These are phyloP conservation scores for Dimargaris cristalligena DNA, from an alignment of 192 early-diverging fungal genomes.

Conservation along the genomic window DNA sequence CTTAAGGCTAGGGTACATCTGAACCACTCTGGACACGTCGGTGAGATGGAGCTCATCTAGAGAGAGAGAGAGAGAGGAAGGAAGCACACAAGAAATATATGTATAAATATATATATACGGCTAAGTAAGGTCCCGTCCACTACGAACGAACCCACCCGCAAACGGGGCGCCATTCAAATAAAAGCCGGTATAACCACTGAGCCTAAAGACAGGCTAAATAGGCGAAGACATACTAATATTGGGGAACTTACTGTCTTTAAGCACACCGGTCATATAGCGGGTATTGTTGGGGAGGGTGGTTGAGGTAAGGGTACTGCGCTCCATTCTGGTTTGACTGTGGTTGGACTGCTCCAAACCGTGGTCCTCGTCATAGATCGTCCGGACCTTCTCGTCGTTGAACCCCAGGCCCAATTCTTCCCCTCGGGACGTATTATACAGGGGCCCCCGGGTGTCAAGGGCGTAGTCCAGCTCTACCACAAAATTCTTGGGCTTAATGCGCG, in stretches of 20 bases:
- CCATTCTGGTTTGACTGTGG: conserved; percentile 37
- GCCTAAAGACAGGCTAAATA: conserved; percentile 10
- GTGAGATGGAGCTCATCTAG: conserved; percentile 76
- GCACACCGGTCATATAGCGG: conserved; percentile 67
- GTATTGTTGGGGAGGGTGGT: conserved; percentile 57
- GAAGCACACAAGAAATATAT: no score
- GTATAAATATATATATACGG: no score
- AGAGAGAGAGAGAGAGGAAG: no score
- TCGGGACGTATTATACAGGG: conserved; percentile 57
- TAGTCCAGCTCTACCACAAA: conserved; percentile 72
- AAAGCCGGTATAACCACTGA: background rate
- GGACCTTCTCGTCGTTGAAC: conserved; percentile 50
- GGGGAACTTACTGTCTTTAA: conserved; percentile 40
- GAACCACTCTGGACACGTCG: conserved; percentile 49
- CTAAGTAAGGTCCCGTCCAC: no score
- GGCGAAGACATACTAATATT: background rate
- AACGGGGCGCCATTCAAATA: no score
- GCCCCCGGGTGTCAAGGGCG: conserved; percentile 49
- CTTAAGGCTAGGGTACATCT: conserved; percentile 74
- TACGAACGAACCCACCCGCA: no score
- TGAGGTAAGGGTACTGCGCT: conserved; percentile 65
- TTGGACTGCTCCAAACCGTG: conserved; percentile 22
- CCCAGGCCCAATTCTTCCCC: conserved; percentile 65
- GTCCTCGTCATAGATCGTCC: conserved; percentile 37
- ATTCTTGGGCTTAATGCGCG: conserved; percentile 72